Percentiles rank a stretch among this genome's conserved stretches.
phyloP scores from a whole-genome alignment of 768 basidiomycete species.

The Kwoniella bestiolae region DNA sequence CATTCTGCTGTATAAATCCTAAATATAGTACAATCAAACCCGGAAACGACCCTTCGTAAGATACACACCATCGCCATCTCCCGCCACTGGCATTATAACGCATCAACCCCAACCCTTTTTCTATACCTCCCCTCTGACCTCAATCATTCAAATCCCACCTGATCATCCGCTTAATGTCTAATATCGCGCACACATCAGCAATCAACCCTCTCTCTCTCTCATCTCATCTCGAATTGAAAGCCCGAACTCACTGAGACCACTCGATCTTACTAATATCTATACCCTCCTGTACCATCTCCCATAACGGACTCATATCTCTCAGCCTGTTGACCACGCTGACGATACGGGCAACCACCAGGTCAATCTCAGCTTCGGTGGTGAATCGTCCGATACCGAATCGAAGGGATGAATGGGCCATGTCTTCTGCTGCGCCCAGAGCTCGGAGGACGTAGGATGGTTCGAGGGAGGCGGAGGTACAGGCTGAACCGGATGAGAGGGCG shows the following conservation, averaged over 20 bases:
- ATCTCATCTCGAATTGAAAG: too few species aligned
- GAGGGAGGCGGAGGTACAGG: constrained; percentile 96
- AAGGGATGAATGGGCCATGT: constrained; percentile 97
- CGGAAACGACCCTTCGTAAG: too few species aligned
- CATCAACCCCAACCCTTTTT: background rate
- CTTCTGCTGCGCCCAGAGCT: constrained; percentile 95
- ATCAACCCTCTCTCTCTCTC: too few species aligned
- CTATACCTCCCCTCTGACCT: background rate
- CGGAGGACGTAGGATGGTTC: constrained; percentile 98
- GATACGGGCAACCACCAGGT: constrained; percentile 88
- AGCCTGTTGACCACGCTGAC: constrained; percentile 82
- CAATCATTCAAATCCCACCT: background rate
- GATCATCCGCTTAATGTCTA: background rate
- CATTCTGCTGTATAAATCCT: background rate
- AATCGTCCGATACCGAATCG: constrained; percentile 98
- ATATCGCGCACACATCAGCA: too few species aligned
- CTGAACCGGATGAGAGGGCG: constrained; percentile 95
- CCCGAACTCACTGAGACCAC: constrained; percentile 67
- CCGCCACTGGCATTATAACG: background rate
- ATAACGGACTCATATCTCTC: constrained; percentile 95
- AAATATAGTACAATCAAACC: background rate
- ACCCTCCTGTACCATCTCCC: constrained; percentile 99
- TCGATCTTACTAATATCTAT: constrained; percentile 94
- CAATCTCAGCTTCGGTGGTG: constrained; percentile 95
- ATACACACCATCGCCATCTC: too few species aligned